Conservation (phyloP, 768 basidiomycete species). For the Obba rivulosa region DNA sequence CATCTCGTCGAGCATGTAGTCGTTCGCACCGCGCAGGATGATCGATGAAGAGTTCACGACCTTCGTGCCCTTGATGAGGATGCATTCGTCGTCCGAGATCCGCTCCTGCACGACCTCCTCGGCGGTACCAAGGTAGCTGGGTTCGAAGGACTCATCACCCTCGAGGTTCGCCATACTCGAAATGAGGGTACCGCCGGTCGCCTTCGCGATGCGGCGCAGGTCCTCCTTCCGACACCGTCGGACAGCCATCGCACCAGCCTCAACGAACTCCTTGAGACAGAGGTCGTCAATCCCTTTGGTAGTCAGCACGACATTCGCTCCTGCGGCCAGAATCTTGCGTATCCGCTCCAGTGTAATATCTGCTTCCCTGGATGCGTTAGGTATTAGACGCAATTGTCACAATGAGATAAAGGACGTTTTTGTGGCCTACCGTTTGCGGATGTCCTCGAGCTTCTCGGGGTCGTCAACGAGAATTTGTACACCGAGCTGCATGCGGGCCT, state of each 20-base stretch:
- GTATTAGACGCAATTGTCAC: not conserved
- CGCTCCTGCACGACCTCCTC: constrained; percentile 97
- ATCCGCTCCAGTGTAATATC: constrained; percentile 96
- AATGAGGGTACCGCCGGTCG: constrained; percentile 91
- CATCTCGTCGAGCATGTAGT: constrained; percentile 99
- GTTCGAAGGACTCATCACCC: constrained; percentile 96
- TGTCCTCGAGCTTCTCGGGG: constrained; percentile 93
- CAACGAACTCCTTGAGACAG: constrained; percentile 97
- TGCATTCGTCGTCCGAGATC: constrained; percentile 97
- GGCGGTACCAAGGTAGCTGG: constrained; percentile 83
- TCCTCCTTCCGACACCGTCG: constrained; percentile 98
- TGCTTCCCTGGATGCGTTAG: constrained; percentile 56
- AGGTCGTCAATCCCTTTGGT: constrained; percentile 99
- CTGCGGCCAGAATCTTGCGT: constrained; percentile 90
- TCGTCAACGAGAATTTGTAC: constrained; percentile 97
- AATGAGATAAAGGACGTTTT: not conserved
- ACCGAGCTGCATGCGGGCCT: constrained; percentile 95
- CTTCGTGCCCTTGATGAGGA: constrained; percentile 96
- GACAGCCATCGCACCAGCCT: constrained; percentile 98
- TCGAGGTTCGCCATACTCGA: constrained; percentile 94
- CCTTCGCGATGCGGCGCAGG: constrained; percentile 92
- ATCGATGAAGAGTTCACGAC: constrained; percentile 91
- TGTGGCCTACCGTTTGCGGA: constrained; percentile 72
- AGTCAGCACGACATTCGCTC: constrained; percentile 94
- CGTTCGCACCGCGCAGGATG: constrained; percentile 93